Base-by-base conservation (phyloP, 495 filamentous ascomycete species). In the Hypoxylon cercidicola region DNA sequence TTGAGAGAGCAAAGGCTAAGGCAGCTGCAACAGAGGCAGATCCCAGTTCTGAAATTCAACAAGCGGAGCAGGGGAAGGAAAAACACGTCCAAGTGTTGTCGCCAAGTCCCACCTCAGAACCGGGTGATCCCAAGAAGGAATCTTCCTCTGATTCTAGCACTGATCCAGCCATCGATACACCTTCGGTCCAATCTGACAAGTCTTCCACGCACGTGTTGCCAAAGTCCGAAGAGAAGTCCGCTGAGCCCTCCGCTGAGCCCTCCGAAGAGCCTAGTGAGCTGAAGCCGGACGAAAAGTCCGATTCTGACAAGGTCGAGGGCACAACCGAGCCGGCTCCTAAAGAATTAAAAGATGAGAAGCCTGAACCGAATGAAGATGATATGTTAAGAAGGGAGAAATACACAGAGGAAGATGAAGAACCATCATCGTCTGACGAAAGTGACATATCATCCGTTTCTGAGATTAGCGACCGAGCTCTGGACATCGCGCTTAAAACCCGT, bases 381-480 rank as follows among this genome's bases (percentile, higher is more conserved):
- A n/a, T 41, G 19, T 3, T 9, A n/a, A 45, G 43, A 18, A 35
- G 52, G 34, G 28, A 60, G 20, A 37, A 37, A 7, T 21, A 23
- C 9, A 55, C 44, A 60, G 45, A 49, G 37, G 53, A 67, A 61
- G 49, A 61, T 52, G 50, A 70, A 46, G 50, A 71, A 50, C 21
- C 73, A 75, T 49, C 62, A 74, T 19, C n/a, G 4, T 68, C 68
- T n/a, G 68, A 72, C 4, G 71, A 66, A 20, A 59, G 47, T 49
- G 72, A 70, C 50, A 21, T 77, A 45, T 77, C 75, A 19, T 76
- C 70, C 12, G 28, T 72, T 4, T 81, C 79, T 0, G 74, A 76
- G 5, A 58, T 76, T 23, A 77, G 76, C 12, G 76, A 78, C 0
- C 49, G 45, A 12, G 73, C 72, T 16, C 65, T 77, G 2, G 77